Evolutionary conservation across 305 asterid genomes (phyloP).

Genomic region (Plantago lanceolata): DNA sequence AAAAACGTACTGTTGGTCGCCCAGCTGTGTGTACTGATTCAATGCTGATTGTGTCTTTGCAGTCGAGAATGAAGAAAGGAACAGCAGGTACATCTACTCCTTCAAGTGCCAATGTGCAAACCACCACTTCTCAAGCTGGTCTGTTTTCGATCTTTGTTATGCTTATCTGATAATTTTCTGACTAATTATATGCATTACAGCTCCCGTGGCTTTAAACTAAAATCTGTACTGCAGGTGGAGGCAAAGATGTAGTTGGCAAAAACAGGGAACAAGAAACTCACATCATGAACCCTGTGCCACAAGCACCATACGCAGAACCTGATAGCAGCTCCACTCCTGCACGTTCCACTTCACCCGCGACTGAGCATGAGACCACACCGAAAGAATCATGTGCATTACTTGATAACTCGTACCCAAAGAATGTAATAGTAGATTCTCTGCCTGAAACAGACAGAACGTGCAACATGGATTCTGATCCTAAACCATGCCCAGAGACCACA

Average conservation of each 20-base stretch:
- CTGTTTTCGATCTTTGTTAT: conserved; percentile 6
- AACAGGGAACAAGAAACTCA: conserved; percentile 48
- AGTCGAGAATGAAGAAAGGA: conserved; percentile 76
- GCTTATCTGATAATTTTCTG: too few species aligned
- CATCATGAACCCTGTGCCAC: conserved; percentile 23
- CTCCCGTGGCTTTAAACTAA: conserved; percentile 1
- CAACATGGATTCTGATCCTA: conserved; percentile 20
- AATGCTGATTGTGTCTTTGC: conserved; percentile 29
- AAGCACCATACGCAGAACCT: conserved; percentile 38
- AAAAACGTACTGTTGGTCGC: background rate
- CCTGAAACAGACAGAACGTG: conserved; percentile 20
- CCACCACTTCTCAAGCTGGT: conserved; percentile 54
- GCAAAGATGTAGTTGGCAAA: conserved; percentile 49
- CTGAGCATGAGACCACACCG: conserved; percentile 21
- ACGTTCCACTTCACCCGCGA: conserved; percentile 33
- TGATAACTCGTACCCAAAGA: conserved; percentile 17
- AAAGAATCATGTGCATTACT: conserved; percentile 26
- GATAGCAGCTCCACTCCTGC: conserved; percentile 28
- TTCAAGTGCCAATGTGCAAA: conserved; percentile 36
- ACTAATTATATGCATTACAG: background rate
- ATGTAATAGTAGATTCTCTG: conserved; percentile 19
- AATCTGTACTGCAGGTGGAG: conserved; percentile 46
- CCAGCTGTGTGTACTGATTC: background rate
- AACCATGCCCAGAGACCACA: conserved; percentile 23
- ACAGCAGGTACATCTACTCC: conserved; percentile 46